Conservation (phyloP, 257 asterid species). For the Fraxinus quadrangulata region DNA sequence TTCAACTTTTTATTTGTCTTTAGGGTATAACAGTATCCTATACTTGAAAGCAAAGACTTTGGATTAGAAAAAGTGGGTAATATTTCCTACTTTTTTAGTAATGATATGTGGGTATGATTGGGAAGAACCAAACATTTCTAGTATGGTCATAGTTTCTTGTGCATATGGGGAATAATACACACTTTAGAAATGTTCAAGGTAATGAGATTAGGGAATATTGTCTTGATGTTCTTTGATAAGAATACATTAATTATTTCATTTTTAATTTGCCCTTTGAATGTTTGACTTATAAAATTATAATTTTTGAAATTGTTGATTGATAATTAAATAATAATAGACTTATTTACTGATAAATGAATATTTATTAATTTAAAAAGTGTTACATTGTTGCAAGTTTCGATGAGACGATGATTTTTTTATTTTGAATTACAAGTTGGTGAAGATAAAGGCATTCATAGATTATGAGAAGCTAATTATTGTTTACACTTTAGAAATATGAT, state of each 20-base stretch:
- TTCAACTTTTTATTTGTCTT: conserved; percentile 27
- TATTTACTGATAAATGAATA: no score
- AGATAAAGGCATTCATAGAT: no score
- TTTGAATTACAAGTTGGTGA: no score
- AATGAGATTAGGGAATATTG: conserved; percentile 27
- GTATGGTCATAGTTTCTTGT: conserved; percentile 27
- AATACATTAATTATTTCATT: neutral
- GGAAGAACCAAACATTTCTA: conserved; percentile 16
- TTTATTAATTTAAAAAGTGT: no score
- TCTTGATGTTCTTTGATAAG: conserved; percentile 1
- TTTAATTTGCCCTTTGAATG: neutral
- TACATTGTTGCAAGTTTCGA: no score
- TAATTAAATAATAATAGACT: no score
- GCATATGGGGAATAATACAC: neutral
- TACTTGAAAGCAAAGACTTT: conserved; percentile 14
- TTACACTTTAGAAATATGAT: no score
- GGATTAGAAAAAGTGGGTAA: conserved; percentile 11
- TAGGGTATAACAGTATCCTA: conserved; percentile 20
- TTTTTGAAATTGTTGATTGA: no score
- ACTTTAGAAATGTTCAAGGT: conserved; percentile 3
- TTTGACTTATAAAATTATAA: neutral
- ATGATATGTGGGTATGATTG: conserved; percentile 12
- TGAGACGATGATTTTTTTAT: no score
- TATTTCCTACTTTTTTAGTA: conserved; percentile 23
- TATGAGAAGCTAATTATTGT: no score